Evolutionary conservation across 331 rosid species (phyloP), one percentile per base, ranked within the genome.

Genomic region (Quercus lobata): DNA sequence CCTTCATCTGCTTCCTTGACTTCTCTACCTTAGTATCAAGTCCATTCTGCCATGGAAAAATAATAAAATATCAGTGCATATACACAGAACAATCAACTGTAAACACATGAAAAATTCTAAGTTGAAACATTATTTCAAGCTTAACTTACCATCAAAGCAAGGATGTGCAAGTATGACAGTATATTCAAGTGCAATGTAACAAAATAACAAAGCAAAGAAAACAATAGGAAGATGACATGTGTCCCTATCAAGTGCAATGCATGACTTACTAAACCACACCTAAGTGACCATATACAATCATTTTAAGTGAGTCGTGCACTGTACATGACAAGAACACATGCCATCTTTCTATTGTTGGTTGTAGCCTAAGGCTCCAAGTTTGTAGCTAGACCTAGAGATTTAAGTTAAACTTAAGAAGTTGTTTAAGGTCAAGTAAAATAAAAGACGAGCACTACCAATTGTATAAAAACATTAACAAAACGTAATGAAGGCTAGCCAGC

Each of bases 1-100:
- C 99, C 90, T 95, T 95, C 92, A 95, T 34, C 70, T 95, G 99
- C 75, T 95, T 95, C 83, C 99, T 91, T 6, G 99, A 93, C 83
- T 89, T 91, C 24, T 90, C 96, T 41, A 90, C 86, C 89, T 94
- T 94, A 0, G 97, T 91, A 69, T 89, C 96, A 25, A 95, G 97
- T 57, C 99, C 99, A 6, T 95, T 95, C 98, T 94, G 88, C 73
- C 6, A 75, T 44, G 44, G 22, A 60, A 24, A 24, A 34, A 35
- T 12, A 22, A n/a, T 29, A 4, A 24, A 0, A 44, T 21, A 6
- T 18, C 12, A 2, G 44, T 18, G 54, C 7, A 1, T 18, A 62
- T 30, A 41, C 66, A 6, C 46, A 34, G 17, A 57, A 12, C 69
- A 41, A 52, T 17, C 54, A 37, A 7, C 18, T 41, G 5, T 10